These are phyloP conservation scores for Mycena haematopus DNA, from an alignment of 768 basidiomycete genomes.

Conservation along the genomic window DNA sequence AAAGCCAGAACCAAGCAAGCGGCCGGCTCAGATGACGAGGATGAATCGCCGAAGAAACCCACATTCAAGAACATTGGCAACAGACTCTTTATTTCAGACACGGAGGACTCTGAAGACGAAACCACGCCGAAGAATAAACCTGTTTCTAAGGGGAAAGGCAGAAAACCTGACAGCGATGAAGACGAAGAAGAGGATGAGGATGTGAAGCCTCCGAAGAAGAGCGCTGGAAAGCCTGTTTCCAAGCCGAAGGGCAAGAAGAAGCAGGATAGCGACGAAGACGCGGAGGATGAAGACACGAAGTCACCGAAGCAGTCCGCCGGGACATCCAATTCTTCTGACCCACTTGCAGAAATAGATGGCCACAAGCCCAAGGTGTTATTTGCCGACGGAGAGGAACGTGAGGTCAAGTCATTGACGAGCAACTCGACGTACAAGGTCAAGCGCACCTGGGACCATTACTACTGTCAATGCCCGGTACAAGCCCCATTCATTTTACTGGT, in stretches of 20 bases:
- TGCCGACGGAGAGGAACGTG: conserved; percentile 45
- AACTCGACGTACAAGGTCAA: conserved; percentile 42
- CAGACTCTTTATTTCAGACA: no score
- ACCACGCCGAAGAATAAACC: not conserved
- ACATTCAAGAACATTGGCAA: no score
- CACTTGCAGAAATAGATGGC: conserved; percentile 57
- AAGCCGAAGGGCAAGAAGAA: conserved; percentile 1
- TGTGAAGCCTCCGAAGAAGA: not conserved
- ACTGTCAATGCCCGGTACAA: conserved; percentile 47
- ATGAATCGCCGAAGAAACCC: not conserved
- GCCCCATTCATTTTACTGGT: not conserved
- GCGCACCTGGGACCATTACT: conserved; percentile 49
- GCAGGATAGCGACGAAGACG: conserved; percentile 5
- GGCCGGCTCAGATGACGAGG: not conserved
- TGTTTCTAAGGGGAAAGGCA: not conserved
- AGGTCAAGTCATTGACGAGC: conserved; percentile 29
- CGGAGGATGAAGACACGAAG: conserved; percentile 20
- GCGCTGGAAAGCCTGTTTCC: not conserved
- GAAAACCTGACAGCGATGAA: not conserved
- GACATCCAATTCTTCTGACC: conserved; percentile 56
- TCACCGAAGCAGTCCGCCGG: not conserved
- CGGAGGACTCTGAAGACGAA: no score
- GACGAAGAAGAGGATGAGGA: not conserved
- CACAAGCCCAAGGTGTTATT: conserved; percentile 55
- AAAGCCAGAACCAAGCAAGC: not conserved